Conservation (phyloP, 345 rosid species). For the Syzygium aqueum region DNA sequence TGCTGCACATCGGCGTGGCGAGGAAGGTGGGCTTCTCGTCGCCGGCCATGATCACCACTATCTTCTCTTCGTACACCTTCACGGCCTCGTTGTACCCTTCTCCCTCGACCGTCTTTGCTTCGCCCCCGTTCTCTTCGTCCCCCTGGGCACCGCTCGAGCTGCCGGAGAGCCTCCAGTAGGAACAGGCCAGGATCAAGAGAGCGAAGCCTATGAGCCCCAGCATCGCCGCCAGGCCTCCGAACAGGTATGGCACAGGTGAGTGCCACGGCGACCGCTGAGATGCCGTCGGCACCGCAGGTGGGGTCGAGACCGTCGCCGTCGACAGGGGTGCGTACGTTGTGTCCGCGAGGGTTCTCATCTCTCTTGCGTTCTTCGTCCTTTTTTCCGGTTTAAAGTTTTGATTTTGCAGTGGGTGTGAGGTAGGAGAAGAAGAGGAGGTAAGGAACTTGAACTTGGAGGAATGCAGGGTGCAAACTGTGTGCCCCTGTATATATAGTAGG, state of each 20-base stretch:
- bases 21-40: slow-evolving; percentile 61
- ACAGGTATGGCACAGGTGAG: slow-evolving; percentile 88
- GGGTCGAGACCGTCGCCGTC: background rate
- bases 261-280: slow-evolving; percentile 77
- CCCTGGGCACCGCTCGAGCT: slow-evolving; percentile 22
- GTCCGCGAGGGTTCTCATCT: slow-evolving; percentile 3
- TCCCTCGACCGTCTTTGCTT: slow-evolving; percentile 6
- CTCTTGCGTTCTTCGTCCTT: background rate
- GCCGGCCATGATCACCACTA: slow-evolving; percentile 88
- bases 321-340: background rate
- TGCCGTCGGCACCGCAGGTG: background rate
- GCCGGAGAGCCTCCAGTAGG: slow-evolving; percentile 78
- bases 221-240: slow-evolving; percentile 96
- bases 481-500: background rate
- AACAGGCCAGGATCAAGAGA: slow-evolving; percentile 82
- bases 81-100: background rate
- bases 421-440: background rate
- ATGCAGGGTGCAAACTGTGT: background rate
- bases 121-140: slow-evolving; percentile 32
- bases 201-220: slow-evolving; percentile 89
- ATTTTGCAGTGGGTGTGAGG: background rate
- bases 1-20: slow-evolving; percentile 50
- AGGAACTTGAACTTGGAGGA: background rate
- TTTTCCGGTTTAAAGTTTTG: background rate
- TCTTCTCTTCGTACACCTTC: slow-evolving; percentile 47